phyloP scores from a whole-genome alignment of 176 grass and related monocot species.

The Miscanthus lutarioriparius region DNA sequence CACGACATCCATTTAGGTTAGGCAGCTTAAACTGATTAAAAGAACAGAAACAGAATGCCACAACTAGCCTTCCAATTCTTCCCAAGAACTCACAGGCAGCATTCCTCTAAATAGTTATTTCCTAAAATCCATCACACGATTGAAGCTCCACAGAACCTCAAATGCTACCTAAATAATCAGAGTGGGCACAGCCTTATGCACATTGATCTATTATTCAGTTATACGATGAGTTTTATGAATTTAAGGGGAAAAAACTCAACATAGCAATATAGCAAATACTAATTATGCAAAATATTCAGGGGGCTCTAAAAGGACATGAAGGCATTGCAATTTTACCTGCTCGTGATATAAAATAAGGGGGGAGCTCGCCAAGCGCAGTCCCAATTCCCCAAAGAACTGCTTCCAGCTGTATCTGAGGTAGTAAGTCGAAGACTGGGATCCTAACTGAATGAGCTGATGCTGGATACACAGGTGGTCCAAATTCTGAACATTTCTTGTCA shows the following conservation, averaged over 20 bases:
- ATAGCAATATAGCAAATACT: background rate
- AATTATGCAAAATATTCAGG: conserved; percentile 1
- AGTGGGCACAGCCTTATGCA: background rate
- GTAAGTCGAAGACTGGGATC: conserved; percentile 77
- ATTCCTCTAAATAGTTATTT: background rate
- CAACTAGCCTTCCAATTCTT: background rate
- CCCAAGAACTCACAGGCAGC: background rate
- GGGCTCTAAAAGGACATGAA: background rate
- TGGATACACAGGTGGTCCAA: conserved; percentile 68
- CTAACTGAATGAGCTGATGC: conserved; percentile 61
- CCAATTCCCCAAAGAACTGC: conserved; percentile 96
- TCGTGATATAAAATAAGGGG: conserved; percentile 98
- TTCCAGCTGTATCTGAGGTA: conserved; percentile 93
- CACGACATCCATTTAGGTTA: conserved; percentile 23
- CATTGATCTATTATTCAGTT: background rate
- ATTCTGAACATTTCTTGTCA: conserved; percentile 92
- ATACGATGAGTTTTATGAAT: background rate
- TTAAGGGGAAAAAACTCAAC: background rate
- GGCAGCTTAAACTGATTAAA: conserved; percentile 7
- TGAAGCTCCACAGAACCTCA: background rate
- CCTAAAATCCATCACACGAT: background rate
- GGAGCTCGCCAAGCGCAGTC: conserved; percentile 95
- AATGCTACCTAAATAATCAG: no score
- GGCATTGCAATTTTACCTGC: conserved; percentile 52
- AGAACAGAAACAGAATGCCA: background rate